phyloP scores from a whole-genome alignment of 2,329 filamentous ascomycete genomes.

The Xylaria sp. region DNA sequence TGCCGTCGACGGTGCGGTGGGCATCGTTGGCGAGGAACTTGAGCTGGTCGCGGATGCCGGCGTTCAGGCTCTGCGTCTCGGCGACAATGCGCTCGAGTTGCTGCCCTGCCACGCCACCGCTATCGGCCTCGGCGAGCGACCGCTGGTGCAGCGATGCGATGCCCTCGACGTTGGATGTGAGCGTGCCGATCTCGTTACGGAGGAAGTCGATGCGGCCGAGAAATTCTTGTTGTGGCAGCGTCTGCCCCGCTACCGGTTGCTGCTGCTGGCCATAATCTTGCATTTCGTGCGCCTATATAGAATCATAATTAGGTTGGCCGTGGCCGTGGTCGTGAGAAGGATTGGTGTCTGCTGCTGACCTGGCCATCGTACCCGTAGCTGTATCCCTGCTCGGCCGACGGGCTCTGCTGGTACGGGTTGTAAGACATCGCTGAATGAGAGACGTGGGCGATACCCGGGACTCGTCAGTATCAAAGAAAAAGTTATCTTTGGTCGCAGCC shows the following conservation, averaged over 20 bases:
- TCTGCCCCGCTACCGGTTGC: conserved; percentile 40
- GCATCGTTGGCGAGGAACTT: conserved; percentile 78
- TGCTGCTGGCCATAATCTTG: conserved; percentile 57
- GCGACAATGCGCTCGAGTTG: conserved; percentile 75
- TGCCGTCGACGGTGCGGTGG: conserved; percentile 67
- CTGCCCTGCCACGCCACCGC: conserved; percentile 57
- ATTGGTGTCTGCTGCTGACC: conserved; percentile 51
- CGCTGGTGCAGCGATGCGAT: conserved; percentile 78
- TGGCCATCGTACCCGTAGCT: conserved; percentile 50
- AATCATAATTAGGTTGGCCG: conserved; percentile 24
- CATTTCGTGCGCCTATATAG: conserved; percentile 60
- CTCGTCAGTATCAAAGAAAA: conserved; percentile 2
- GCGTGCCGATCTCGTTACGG: conserved; percentile 73
- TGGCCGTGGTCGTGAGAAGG: not conserved
- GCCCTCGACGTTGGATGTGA: conserved; percentile 73
- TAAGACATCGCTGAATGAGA: conserved; percentile 64
- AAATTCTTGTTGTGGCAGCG: conserved; percentile 73
- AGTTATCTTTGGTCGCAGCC: not conserved
- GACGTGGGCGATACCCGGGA: not conserved
- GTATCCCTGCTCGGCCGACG: conserved; percentile 59
- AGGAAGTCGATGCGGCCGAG: conserved; percentile 72
- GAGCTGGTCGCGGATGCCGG: conserved; percentile 81
- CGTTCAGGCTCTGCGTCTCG: conserved; percentile 77
- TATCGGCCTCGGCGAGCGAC: conserved; percentile 73
- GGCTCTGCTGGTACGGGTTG: conserved; percentile 71